Evolutionary conservation across 2,329 filamentous ascomycete genomes (phyloP), one percentile per base, ranked within the genome.

Genomic region (Pyrenophora graminea): DNA sequence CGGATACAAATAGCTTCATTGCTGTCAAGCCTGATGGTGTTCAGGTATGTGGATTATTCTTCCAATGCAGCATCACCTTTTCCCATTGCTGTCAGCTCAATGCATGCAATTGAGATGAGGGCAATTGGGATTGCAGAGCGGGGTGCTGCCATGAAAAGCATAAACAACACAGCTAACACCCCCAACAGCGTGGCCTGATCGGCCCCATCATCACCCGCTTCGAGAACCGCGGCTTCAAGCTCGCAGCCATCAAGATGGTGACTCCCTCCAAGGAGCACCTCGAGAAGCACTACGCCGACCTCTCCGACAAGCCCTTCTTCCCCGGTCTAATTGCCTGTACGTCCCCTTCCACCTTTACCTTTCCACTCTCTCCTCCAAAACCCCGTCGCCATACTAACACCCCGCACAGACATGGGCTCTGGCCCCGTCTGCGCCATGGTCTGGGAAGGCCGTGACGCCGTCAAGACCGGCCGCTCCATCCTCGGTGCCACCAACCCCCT

Each of bases 21-120:
- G 94, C 94, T 77, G 91, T 99, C 86, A 99, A 99, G 91, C 94
- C 93, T 71, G 94, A 97, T 82, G 94, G 94, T 79, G 94, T 97
- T 82, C 94, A 97, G 88, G 91, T 96, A 87, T 68, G 80, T 17
- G 10, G 15, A 15, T 15, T 4, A 19, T 3, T 10, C 10, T 18
- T 15, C 4, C 3, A 12, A 4, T 4, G 12, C 7, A 6, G 12
- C 7, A 25, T 6, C 4, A 27, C 12, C 15, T 4, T n/a, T 30
- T 8, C n/a, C 8, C 27, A 32, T 13, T 10, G 15, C 17, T 44
- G 23, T 25, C 8, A 17, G 2, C 19, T 12, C 18, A 32, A 31
- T 9, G 18, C 34, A 31, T 30, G 1, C 15, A 27, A 27, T 33
- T 19, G 7, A 8, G 33, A 41, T n/a, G 43, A 13, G 36, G 13